phyloP scores from a whole-genome alignment of 202 grass and related monocot genomes.

The Digitaria exilis region DNA sequence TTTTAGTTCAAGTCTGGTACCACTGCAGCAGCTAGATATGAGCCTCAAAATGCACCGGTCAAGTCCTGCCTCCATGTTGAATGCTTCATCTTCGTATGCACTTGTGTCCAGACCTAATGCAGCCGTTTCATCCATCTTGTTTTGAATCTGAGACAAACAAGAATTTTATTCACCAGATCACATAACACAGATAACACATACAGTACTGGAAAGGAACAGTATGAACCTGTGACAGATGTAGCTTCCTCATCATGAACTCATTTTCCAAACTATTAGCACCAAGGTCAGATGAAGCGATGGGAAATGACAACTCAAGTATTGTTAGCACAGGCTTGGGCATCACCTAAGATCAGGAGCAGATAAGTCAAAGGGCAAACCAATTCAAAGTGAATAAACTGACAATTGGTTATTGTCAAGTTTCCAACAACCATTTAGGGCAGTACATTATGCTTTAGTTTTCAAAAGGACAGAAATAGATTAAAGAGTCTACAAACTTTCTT shows the following conservation, averaged over 20 bases:
- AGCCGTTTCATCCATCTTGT: conserved; percentile 65
- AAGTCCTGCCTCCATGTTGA: conserved; percentile 79
- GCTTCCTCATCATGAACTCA: conserved; percentile 81
- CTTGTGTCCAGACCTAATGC: conserved; percentile 55
- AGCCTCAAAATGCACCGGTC: conserved; percentile 93
- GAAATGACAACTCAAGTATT: conserved; percentile 71
- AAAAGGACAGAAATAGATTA: not conserved
- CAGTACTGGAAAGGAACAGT: conserved; percentile 30
- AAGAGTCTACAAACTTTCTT: not conserved
- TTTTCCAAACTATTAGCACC: conserved; percentile 85
- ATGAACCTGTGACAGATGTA: conserved; percentile 82
- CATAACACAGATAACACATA: not conserved
- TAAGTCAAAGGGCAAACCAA: conserved; percentile 18
- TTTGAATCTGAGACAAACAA: conserved; percentile 60
- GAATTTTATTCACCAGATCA: conserved; percentile 32
- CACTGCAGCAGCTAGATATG: conserved; percentile 90
- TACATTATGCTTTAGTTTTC: not conserved
- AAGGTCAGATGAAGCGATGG: conserved; percentile 90
- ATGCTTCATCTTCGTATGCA: conserved; percentile 78
- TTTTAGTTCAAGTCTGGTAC: conserved; percentile 45
- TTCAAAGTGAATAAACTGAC: not conserved
- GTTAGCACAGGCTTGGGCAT: conserved; percentile 90
- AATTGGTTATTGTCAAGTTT: not conserved
- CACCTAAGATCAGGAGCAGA: conserved; percentile 61
- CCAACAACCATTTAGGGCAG: not conserved